Evolutionary conservation across 1,284 basidiomycete species (phyloP).

Genomic region (Leccinum griseonigrum): DNA sequence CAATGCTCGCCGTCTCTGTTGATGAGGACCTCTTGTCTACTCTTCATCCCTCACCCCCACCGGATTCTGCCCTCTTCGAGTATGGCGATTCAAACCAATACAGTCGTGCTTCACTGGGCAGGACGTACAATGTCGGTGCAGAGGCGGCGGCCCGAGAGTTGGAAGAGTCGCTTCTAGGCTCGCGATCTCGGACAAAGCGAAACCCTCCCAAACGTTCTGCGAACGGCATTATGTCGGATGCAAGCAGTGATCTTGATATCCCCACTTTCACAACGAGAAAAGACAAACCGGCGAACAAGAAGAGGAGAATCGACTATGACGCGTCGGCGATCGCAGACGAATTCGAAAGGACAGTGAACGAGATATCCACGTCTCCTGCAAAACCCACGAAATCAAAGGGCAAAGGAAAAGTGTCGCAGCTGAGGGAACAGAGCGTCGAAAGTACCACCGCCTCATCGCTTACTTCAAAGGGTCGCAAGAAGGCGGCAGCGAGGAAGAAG

Average conservation of each 20-base stretch:
- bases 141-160: conserved; percentile 43
- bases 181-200: conserved; percentile 34
- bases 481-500: conserved; percentile 43
- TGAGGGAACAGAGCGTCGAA: conserved; percentile 45
- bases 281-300: conserved; percentile 45
- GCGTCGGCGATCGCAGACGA: conserved; percentile 40
- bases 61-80: conserved; percentile 30
- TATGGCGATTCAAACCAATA: conserved; percentile 29
- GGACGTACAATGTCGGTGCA: conserved; percentile 28
- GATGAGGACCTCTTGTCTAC: conserved; percentile 41
- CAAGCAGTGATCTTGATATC: conserved; percentile 50
- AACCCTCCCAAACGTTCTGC: conserved; percentile 46
- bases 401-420: conserved; percentile 41
- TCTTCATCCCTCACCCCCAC: conserved; percentile 36
- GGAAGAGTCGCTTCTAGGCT: conserved; percentile 41
- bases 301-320: conserved; percentile 44
- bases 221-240: conserved; percentile 48
- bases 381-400: conserved; percentile 33
- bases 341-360: conserved; percentile 39
- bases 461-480: conserved; percentile 41
- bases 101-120: conserved; percentile 25
- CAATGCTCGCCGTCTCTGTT: conserved; percentile 31
- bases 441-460: conserved; percentile 35
- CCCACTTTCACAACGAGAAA: conserved; percentile 15
- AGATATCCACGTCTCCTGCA: conserved; percentile 19